phyloP scores from a whole-genome alignment of 176 grass and related monocot genomes.

The Juncus inflexus region DNA sequence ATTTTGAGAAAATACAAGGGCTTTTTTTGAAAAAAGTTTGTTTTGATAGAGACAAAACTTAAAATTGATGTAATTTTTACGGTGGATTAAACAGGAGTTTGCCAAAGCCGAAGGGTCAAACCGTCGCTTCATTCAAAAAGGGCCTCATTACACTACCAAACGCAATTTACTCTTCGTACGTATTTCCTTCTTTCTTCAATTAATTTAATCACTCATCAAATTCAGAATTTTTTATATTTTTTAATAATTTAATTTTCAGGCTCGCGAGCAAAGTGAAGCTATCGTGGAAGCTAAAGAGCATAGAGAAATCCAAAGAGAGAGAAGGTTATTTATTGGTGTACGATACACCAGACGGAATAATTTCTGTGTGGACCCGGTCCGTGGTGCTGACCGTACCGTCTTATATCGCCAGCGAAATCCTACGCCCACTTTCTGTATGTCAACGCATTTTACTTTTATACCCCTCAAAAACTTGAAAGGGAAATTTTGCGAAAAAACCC shows the following conservation, averaged over 20 bases:
- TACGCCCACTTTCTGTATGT: slow-evolving; percentile 92
- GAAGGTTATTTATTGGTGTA: slow-evolving; percentile 70
- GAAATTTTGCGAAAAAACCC: neutral
- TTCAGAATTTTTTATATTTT: too few relatives aligned
- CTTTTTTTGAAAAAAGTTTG: too few relatives aligned
- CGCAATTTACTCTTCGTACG: slow-evolving; percentile 79
- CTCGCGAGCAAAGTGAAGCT: slow-evolving; percentile 84
- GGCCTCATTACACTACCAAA: slow-evolving; percentile 83
- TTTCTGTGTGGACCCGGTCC: slow-evolving; percentile 62
- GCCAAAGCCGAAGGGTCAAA: slow-evolving; percentile 83
- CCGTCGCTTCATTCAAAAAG: slow-evolving; percentile 92
- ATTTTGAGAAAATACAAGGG: too few relatives aligned
- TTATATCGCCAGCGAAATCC: slow-evolving; percentile 71
- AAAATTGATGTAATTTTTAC: too few relatives aligned
- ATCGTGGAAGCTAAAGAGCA: slow-evolving; percentile 83
- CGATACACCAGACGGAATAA: slow-evolving; percentile 69
- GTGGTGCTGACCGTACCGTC: slow-evolving; percentile 88
- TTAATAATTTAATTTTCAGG: slow-evolving; percentile 45
- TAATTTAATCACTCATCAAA: too few relatives aligned
- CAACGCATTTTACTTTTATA: neutral
- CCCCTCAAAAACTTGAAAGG: neutral
- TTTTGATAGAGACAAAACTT: too few relatives aligned
- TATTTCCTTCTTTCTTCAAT: neutral
- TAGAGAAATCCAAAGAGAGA: slow-evolving; percentile 50
- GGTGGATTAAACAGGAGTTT: slow-evolving; percentile 41